Conservation (phyloP, 2,329 filamentous ascomycete genomes). For the Aspergillus neoniger region DNA sequence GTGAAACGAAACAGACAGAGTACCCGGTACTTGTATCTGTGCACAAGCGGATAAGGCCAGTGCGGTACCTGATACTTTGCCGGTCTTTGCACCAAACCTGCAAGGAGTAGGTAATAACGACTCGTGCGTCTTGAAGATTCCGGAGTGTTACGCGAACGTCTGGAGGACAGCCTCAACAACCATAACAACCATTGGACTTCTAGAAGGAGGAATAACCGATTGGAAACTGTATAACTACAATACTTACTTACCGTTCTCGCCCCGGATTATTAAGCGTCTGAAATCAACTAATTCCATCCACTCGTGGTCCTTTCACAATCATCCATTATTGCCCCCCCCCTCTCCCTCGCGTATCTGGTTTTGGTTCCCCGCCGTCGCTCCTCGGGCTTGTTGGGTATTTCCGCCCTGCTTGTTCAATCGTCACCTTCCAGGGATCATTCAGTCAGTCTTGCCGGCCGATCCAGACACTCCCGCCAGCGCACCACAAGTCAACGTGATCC, state of each 20-base stretch:
- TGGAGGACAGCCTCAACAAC: conserved; percentile 1
- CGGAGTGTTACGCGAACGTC: conserved; percentile 5
- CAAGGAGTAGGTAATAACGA: conserved; percentile 10
- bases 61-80: conserved; percentile 26
- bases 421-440: conserved; percentile 24
- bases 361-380: conserved; percentile 20
- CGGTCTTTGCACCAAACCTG: conserved; percentile 9
- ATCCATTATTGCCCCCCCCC: conserved; percentile 2
- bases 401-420: conserved; percentile 18
- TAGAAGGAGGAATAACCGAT: neutral
- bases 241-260: neutral
- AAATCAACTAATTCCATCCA: neutral
- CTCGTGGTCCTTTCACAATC: neutral
- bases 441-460: conserved; percentile 28
- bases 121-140: conserved; percentile 1
- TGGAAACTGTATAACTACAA: neutral
- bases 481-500: conserved; percentile 24
- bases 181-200: neutral
- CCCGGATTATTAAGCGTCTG: conserved; percentile 1
- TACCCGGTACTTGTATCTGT: conserved; percentile 15
- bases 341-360: conserved; percentile 15
- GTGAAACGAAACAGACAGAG: neutral
- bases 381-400: conserved; percentile 28
- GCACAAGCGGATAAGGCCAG: conserved; percentile 19
- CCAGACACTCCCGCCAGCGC: conserved; percentile 28